Evolutionary conservation across 768 basidiomycete species (phyloP), one percentile per base, ranked within the genome.

Genomic region (Gloeostereum incarnatum): DNA sequence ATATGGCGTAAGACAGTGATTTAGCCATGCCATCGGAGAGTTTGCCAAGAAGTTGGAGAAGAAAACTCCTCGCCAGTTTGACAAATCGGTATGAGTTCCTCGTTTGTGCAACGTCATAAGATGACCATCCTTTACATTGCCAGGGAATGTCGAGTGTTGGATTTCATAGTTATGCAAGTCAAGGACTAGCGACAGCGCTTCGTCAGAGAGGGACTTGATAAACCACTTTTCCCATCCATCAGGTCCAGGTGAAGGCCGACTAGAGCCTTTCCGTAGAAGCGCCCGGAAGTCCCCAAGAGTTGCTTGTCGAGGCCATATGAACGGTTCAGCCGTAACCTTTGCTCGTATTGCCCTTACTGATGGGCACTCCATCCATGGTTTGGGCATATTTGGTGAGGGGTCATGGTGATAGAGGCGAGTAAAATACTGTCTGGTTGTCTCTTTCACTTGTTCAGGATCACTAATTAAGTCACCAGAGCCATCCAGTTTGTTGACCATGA

Each of bases 201-300:
- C 1, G 32, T 59, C 57, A 1, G 47, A 49, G 0, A 62, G 45
- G 1, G 42, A n/a, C 19, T 50, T 51, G 1, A 59, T 24, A 9
- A 40, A 46, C 60, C 60, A 62, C 43, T 62, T 60, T 43, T 60
- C 58, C 59, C 58, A 58, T n/a, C 45, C 45, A 40, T 61, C 59
- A 1, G 55, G 56, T 0, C 56, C 58, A 1, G 58, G 59, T 1
- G 54, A 33, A 2, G 59, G 59, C 3, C 50, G 43, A 3, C 41
- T 21, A 31, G 60, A 60, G 1, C 59, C 59, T 31, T 43, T 45
- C 1, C 43, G 38, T 0, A 59, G 36, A 22, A 62, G 25, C 0
- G 44, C 44, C 5, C 54, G 45, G 24, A 55, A 46, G 1, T 54
- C 37, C 0, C 24, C 7, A 5, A 56, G 24, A 4, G 43, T 17